Base-by-base conservation (phyloP, 106 monocot genomes). In the Phalaenopsis equestris region DNA sequence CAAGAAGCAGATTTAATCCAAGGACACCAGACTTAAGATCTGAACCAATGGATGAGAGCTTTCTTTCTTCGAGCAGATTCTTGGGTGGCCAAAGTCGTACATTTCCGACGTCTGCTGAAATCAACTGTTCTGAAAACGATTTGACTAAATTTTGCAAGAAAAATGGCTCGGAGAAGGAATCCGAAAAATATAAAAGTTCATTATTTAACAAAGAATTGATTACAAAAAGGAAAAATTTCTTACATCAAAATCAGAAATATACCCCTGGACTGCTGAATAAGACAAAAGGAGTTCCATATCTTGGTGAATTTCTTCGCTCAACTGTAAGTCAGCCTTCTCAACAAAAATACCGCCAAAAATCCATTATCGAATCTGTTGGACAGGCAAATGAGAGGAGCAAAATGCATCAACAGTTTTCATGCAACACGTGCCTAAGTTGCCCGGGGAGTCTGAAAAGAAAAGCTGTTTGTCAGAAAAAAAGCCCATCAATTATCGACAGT, bases 401-500 rank as follows among this genome's bases (percentile, higher is more conserved):
- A 83, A 73, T 45, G 16, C 82, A 78, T 75, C 81, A 77, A 76
- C 77, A 83, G 83, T 78, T 45, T 17, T 79, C 75, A 74, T 80
- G 79, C 82, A 87, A 86, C 79, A 82, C 86, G 79, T 79, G 81
- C 78, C 55, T 67, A 57, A 84, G 37, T 61, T 81, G 58, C 80
- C 70, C 84, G 55, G 76, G 77, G 70, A 80, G 72, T 83, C 82
- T 80, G 56, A 85, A 75, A 55, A 89, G 67, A n/a, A 83, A 75
- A 76, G 81, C 78, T 10, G 45, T 77, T 55, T 78, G 72, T 18
- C 85, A 80, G 75, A 89, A 57, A 64, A 79, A 73, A 81, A 94
- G 92, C 84, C 94, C 92, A 81, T 92, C 94, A 19, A 82, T 85
- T 73, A 88, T 92, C 82, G 92, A 93, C 41, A 92, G 82, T 81